These are phyloP conservation scores for Crithidia expoeki DNA, from an alignment of 208 protist genomes.

Conservation along the genomic window DNA sequence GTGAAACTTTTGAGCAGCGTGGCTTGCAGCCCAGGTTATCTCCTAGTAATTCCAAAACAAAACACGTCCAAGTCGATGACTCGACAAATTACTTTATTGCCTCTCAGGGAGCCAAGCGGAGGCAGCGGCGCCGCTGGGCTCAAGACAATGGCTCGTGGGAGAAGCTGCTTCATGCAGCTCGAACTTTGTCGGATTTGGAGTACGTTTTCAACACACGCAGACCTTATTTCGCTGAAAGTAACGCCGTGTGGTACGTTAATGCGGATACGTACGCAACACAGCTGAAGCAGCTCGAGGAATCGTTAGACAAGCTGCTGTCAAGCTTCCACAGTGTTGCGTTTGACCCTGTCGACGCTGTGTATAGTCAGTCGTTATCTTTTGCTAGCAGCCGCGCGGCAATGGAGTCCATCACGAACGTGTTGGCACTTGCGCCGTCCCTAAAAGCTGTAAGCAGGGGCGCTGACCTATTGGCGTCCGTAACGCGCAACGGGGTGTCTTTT, in stretches of 20 bases:
- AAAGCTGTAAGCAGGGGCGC: not conserved
- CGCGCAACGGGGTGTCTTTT: not conserved
- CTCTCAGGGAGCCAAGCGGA: not conserved
- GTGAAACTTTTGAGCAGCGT: not conserved
- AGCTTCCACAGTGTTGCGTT: conserved; percentile 6
- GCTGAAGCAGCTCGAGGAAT: conserved; percentile 13
- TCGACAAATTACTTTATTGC: not conserved
- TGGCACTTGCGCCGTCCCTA: not conserved
- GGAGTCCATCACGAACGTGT: not conserved
- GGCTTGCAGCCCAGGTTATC: not conserved
- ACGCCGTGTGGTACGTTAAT: not conserved
- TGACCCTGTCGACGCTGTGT: conserved; percentile 5
- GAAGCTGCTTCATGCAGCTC: not conserved
- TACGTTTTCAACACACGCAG: not conserved
- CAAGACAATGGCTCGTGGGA: not conserved
- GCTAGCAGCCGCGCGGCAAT: not conserved
- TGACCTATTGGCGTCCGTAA: not conserved
- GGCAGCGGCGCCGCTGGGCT: not conserved
- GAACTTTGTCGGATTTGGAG: not conserved
- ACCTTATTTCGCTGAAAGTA: not conserved
- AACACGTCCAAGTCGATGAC: not conserved
- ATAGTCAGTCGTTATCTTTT: not conserved
- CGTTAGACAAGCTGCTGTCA: conserved; percentile 27
- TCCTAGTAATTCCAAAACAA: not conserved
- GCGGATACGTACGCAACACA: not conserved